phyloP scores from a whole-genome alignment of 371 early-diverging fungal species.

The Apophysomyces ossiformis region DNA sequence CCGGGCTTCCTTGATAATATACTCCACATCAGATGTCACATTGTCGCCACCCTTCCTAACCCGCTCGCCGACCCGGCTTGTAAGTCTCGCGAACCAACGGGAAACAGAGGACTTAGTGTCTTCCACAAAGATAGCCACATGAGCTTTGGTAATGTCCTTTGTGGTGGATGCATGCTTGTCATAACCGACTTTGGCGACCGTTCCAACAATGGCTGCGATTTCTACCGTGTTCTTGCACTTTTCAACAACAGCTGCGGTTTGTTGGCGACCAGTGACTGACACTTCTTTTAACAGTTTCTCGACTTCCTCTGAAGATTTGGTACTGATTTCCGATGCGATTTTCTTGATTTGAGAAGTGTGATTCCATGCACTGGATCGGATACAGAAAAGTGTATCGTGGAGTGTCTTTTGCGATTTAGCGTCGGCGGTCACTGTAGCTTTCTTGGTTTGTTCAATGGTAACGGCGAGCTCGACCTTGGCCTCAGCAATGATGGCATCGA shows the following conservation, averaged over 20 bases:
- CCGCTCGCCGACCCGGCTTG: conserved; percentile 28
- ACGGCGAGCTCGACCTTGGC: conserved; percentile 14
- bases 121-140: conserved; percentile 6
- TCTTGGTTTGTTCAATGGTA: conserved; percentile 14
- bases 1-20: conserved; percentile 29
- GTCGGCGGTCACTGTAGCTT: neutral
- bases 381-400: conserved; percentile 13
- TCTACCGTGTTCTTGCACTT: neutral
- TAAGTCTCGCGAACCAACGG: conserved; percentile 22
- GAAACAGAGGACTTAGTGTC: neutral
- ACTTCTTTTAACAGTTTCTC: neutral
- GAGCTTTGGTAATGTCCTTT: neutral
- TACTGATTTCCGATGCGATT: neutral
- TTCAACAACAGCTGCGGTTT: neutral
- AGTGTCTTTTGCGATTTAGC: conserved; percentile 10
- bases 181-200: neutral
- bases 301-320: neutral
- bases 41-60: conserved; percentile 37
- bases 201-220: neutral
- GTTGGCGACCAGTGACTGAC: neutral
- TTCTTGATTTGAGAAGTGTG: conserved; percentile 14
- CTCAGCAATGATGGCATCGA: conserved; percentile 31
- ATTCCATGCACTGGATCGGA: conserved; percentile 13
- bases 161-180: neutral
- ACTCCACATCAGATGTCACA: conserved; percentile 28